Evolutionary conservation across 2,329 filamentous ascomycete species (phyloP).

Genomic region (Periconia sp.): DNA sequence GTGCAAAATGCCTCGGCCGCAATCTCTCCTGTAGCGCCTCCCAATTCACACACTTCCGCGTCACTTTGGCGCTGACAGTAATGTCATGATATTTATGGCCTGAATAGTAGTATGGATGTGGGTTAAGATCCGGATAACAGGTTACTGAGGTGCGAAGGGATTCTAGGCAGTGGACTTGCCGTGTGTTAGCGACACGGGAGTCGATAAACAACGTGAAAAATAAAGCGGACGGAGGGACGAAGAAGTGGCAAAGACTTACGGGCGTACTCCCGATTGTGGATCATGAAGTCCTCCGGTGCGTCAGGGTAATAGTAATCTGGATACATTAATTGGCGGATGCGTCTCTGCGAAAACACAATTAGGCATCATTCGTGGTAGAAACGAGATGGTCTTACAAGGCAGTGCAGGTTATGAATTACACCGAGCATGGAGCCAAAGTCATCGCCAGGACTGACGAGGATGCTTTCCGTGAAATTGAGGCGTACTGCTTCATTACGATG

Average conservation of each 20-base stretch:
- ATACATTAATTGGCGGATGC: conserved; percentile 6
- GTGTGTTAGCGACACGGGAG: no score
- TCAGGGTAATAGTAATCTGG: conserved; percentile 11
- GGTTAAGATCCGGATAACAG: conserved; percentile 10
- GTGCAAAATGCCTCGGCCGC: neutral
- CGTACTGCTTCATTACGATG: conserved; percentile 3
- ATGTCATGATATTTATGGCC: conserved; percentile 5
- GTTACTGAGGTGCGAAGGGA: conserved; percentile 4
- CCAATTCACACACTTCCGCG: conserved; percentile 6
- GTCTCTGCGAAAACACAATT: neutral
- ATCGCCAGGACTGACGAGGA: neutral
- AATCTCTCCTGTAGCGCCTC: conserved; percentile 4
- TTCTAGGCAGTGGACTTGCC: conserved; percentile 11
- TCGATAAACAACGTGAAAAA: no score
- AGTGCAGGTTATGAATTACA: conserved; percentile 9
- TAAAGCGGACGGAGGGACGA: no score
- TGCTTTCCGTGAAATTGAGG: conserved; percentile 7
- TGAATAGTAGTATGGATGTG: conserved; percentile 4
- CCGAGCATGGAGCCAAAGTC: conserved; percentile 5
- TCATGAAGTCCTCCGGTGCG: neutral
- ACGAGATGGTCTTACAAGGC: conserved; percentile 1
- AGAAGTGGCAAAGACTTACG: no score
- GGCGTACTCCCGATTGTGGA: conserved; percentile 4
- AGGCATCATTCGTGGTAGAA: neutral
- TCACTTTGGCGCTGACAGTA: conserved; percentile 1